Evolutionary conservation across 2,329 filamentous ascomycete genomes (phyloP).

Genomic region (Aspergillus pseudonomiae): DNA sequence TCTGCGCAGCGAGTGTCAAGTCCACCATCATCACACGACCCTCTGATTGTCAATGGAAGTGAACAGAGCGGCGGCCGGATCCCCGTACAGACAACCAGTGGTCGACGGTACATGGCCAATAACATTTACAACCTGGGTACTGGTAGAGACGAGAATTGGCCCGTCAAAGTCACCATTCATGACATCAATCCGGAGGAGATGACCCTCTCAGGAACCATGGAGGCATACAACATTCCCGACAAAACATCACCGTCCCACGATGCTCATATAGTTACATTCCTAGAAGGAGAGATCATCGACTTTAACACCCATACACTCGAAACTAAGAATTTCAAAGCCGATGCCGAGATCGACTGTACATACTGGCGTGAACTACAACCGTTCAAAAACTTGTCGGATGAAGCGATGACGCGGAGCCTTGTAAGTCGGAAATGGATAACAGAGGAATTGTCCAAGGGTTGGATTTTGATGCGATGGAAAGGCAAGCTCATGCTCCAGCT

Average conservation of each 20-base stretch:
- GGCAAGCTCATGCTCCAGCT: constrained; percentile 33
- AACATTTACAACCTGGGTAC: constrained; percentile 26
- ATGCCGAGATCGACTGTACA: constrained; percentile 49
- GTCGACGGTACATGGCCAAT: constrained; percentile 40
- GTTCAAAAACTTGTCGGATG: constrained; percentile 49
- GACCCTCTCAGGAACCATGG: constrained; percentile 69
- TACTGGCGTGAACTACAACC: constrained; percentile 54
- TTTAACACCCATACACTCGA: constrained; percentile 55
- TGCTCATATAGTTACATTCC: constrained; percentile 64
- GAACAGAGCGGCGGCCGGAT: constrained; percentile 34
- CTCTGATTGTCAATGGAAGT: constrained; percentile 39
- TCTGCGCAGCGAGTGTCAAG: constrained; percentile 34
- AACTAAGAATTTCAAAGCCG: constrained; percentile 51
- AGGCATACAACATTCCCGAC: constrained; percentile 68
- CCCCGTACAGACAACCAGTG: constrained; percentile 41
- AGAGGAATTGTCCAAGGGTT: constrained; percentile 45
- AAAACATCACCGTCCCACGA: constrained; percentile 47
- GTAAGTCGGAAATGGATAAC: constrained; percentile 49
- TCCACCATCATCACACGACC: constrained; percentile 32
- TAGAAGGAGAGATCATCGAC: constrained; percentile 71
- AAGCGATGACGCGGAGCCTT: constrained; percentile 47
- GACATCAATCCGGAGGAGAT: constrained; percentile 62
- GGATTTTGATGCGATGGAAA: constrained; percentile 58
- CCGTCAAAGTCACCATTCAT: constrained; percentile 68
- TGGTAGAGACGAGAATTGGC: constrained; percentile 62